Base-by-base conservation (phyloP, 2,329 filamentous ascomycete species). In the Diaporthe capsici region DNA sequence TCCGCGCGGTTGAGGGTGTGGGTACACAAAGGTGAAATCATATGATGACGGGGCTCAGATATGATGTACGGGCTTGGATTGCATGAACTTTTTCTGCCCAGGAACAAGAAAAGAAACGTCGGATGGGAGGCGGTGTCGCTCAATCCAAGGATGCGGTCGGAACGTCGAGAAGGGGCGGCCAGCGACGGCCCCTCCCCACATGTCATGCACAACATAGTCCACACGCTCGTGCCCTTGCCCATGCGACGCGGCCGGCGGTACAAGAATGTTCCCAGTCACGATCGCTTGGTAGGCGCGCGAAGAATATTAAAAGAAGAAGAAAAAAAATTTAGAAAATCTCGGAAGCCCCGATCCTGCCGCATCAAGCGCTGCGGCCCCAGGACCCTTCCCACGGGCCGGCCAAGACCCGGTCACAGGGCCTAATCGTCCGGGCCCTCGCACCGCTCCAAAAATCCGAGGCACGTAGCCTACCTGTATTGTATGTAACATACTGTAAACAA, bases 281-380 rank as follows among this genome's bases (percentile, higher is more conserved):
- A 65, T 28, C 12, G 61, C 42, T 15, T 34, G 42, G 42, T 2
- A 67, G 28, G 25, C 25, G 22, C 12, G 63, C 3, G 3, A 28
- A 28, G 13, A 44, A 17, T 3, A 28, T 8, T 20, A 4, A 28
- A 44, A 28, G 3, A 61, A 61, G 2, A 20, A 28, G 6, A 61
- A 28, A 22, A 61, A 25, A 25, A 5, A 42, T 2, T 28, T 34
- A 34, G 34, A 42, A 20, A 37, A 25, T 7, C 22, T 51, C 63
- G 63, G 63, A 28, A 53, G 47, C 63, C 63, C 60, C 63, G 44
- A 68, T 51, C 31, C 44, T 39, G 63, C 63, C 63, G 63, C 63
- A 68, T n/a, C 44, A 68, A 39, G 44, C 63, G 44, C 63, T 31
- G 44, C 17, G 63, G 63, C 44, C 61, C n/a, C 63, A 51, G 31